Percentiles rank a stretch among this genome's conserved stretches.
Evolutionary conservation across 2,329 filamentous ascomycete genomes (phyloP).

Genomic region (Penicillium capsulatum): DNA sequence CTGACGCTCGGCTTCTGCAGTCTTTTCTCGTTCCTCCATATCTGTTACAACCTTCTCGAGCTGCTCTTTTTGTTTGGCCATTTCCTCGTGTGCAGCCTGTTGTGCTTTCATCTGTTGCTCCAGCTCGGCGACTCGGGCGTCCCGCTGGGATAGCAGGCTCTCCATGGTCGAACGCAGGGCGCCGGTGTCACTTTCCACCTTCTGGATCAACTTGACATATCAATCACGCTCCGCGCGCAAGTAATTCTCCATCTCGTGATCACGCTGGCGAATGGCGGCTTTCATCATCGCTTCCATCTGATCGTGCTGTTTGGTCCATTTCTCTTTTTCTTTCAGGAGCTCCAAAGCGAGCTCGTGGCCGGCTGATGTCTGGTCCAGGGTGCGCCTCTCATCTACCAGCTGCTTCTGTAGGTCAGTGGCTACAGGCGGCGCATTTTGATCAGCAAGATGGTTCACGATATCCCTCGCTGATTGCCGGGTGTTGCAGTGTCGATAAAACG

Average conservation of each 20-base stretch:
- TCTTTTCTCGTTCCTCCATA: neutral
- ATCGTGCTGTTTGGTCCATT: neutral
- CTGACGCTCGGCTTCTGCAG: neutral
- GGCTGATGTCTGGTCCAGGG: conserved; percentile 1
- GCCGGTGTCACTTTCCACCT: conserved; percentile 1
- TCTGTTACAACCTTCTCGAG: too few species aligned
- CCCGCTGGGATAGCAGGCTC: conserved; percentile 1
- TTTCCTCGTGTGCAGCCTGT: neutral
- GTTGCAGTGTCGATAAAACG: conserved; percentile 1
- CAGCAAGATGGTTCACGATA: neutral
- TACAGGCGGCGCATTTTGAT: neutral
- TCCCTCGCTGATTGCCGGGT: conserved; percentile 1
- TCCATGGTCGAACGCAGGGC: neutral
- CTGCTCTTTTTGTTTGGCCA: neutral
- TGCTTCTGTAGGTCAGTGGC: neutral
- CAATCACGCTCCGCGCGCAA: conserved; percentile 1
- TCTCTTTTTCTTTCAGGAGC: neutral
- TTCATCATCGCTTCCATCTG: conserved; percentile 1
- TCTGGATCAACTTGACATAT: conserved; percentile 1
- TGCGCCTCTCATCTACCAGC: neutral
- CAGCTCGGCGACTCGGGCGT: neutral
- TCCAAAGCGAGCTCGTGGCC: conserved; percentile 1
- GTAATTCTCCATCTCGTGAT: neutral
- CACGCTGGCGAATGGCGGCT: neutral
- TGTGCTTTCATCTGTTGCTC: neutral